Base-by-base conservation (phyloP, 768 basidiomycete species). In the Omphalotus guepiniiformis region DNA sequence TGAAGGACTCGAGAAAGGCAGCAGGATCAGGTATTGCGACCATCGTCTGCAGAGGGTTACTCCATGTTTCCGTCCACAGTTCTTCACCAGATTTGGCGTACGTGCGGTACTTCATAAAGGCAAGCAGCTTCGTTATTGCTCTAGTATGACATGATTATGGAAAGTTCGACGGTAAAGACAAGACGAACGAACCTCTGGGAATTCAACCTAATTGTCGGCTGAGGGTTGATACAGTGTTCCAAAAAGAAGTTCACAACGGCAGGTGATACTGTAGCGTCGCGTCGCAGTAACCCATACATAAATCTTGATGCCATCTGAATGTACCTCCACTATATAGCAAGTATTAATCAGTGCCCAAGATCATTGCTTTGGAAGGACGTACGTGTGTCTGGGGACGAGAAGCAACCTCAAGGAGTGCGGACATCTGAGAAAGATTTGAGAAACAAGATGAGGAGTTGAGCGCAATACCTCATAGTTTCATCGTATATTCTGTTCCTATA, bases 31-130 rank as follows among this genome's bases (percentile, higher is more conserved):
- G 53, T 36, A 88, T 60, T 11, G 63, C 32, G 26, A 88, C 59
- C 25, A 70, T 63, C 42, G 62, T 68, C 27, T 67, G 63, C 26
- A 86, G 59, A 4, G 88, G 86, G 61, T 80, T 88, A 16, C 48
- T 68, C 85, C 86, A 89, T 58, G 80, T 78, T 40, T 80, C 80
- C 29, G 79, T 63, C 89, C 89, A 91, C 18, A 89, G 71, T 47
- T 86, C 83, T 30, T 83, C 78, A 3, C 62, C 62, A 4, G 76
- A 78, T 55, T 68, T 68, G 28, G 87, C 78, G 56, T 85, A 85
- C 6, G 82, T 86, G 48, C 90, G 78, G 49, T 88, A 78, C 65
- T 91, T 91, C 59, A 90, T 72, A 55, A 81, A 79, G 27, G 76
- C 74, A 34, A 82, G 69, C 29, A 88, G 58, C 58, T 83, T 86